These are phyloP conservation scores for Porphyra umbilicalis DNA, from an alignment of 31 red algal genomes.

Conservation along the genomic window DNA sequence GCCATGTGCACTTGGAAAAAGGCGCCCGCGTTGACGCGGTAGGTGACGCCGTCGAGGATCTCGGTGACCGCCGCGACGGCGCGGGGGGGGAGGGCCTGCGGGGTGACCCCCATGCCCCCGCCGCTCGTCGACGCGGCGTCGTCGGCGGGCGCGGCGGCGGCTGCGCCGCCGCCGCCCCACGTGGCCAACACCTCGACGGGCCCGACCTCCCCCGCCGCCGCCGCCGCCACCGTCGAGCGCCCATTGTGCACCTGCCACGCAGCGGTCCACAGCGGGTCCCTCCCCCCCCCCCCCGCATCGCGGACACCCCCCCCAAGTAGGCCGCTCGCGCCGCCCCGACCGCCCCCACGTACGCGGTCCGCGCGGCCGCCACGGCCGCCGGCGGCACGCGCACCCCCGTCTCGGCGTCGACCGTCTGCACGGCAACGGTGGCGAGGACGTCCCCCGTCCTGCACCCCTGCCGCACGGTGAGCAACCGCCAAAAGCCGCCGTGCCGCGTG, in stretches of 20 bases:
- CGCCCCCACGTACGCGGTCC: no score
- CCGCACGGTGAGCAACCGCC: slow-evolving; percentile 58
- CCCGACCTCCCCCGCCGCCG: neutral
- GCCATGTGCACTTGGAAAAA: slow-evolving; percentile 74
- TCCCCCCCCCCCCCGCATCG: neutral
- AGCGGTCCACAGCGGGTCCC: neutral
- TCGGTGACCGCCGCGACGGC: no score
- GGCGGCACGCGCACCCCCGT: no score
- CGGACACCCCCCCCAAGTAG: no score
- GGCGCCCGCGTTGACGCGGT: slow-evolving; percentile 46
- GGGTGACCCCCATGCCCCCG: no score
- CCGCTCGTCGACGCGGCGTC: no score
- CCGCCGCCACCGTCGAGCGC: no score
- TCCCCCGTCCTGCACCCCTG: slow-evolving; percentile 36
- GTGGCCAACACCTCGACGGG: slow-evolving; percentile 11
- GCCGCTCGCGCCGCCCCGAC: no score
- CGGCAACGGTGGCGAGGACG: slow-evolving; percentile 63
- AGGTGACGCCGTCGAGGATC: slow-evolving; percentile 43
- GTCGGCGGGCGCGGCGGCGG: no score
- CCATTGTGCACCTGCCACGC: slow-evolving; percentile 5
- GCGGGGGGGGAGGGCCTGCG: no score
- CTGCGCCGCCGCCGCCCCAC: neutral
- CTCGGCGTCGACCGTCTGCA: slow-evolving; percentile 30
- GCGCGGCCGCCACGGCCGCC: no score
- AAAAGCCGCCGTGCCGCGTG: slow-evolving; percentile 60